Evolutionary conservation across 495 filamentous ascomycete genomes (phyloP), one percentile per base, ranked within the genome.

Genomic region (Parathielavia hyrcaniae): DNA sequence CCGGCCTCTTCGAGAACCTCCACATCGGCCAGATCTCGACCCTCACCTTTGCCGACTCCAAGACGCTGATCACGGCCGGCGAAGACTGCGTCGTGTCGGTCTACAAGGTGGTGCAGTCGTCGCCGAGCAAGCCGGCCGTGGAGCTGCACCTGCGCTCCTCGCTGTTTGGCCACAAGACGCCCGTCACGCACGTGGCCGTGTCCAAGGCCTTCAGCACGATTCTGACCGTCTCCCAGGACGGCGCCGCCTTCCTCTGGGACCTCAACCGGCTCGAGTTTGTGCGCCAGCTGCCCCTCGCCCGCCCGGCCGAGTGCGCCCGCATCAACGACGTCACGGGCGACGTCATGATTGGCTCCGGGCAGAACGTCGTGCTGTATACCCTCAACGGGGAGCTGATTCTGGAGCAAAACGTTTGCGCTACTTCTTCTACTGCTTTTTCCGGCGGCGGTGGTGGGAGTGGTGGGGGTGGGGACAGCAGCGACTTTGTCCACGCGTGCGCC

Each of bases 321-420:
- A 90, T 98, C 64, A 95, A 96, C 67, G 90, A 96, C 64, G 85
- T 90, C 8, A 88, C 86, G 0, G 93, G 95, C 11, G 84, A 90
- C 61, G 89, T 98, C 46, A 82, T 92, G 71, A 75, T 97, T 36
- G 92, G 90, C 70, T 82, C 84, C 32, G 88, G 87, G 4, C 78
- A 81, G 22, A 78, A 85, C 40, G 73, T 96, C 40, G 70, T 83
- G 9, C 70, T 98, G n/a, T 97, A 87, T 69, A 93, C 89, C 0
- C 77, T 98, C 23, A 98, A 98, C 63, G 93, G 93, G 10, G 81
- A 87, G 26, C 59, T 91, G 0, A 71, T 97, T 13, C 77, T 96
- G 2, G 85, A 91, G 53, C 88, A 95, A 66, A 83, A 83, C 32
- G 81, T 95, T 4, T 90, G 87, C 54, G 22, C n/a, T n/a, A n/a